phyloP scores from a whole-genome alignment of 345 rosid genomes.

The Gossypium mustelinum region DNA sequence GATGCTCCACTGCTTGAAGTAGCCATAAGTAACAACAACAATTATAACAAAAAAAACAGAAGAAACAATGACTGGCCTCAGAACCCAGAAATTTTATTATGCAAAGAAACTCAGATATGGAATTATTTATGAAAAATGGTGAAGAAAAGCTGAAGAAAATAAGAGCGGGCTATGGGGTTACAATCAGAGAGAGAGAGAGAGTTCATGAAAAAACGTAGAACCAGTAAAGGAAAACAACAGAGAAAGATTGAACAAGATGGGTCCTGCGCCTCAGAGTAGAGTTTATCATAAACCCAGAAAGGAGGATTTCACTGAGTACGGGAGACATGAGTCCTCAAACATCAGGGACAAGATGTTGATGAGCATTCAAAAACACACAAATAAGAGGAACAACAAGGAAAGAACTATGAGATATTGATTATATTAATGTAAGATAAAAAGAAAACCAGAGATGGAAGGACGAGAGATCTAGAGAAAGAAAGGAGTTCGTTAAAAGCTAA shows the following conservation, averaged over 20 bases:
- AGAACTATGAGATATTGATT: too few relatives aligned
- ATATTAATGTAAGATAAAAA: too few relatives aligned
- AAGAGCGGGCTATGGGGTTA: neutral
- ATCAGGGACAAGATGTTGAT: conserved; percentile 32
- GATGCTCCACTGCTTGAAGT: conserved; percentile 45
- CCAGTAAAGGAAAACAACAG: conserved; percentile 98
- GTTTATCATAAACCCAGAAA: conserved; percentile 81
- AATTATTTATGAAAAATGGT: neutral
- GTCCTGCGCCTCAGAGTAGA: conserved; percentile 84
- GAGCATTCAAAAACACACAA: conserved; percentile 38
- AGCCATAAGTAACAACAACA: conserved; percentile 42
- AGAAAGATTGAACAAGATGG: conserved; percentile 99
- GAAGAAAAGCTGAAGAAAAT: neutral
- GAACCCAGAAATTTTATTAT: conserved; percentile 21
- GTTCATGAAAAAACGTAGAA: conserved; percentile 80
- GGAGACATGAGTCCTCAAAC: conserved; percentile 84
- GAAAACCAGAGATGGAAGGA: neutral
- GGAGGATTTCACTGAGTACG: conserved; percentile 78
- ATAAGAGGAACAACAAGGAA: neutral
- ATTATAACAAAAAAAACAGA: conserved; percentile 1
- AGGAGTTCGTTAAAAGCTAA: neutral
- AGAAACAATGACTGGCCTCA: conserved; percentile 3
- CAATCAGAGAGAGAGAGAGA: neutral
- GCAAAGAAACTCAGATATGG: neutral
- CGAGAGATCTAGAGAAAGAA: neutral